Conservation (phyloP, 2,329 filamentous ascomycete genomes). For the Trichoderma sp. region DNA sequence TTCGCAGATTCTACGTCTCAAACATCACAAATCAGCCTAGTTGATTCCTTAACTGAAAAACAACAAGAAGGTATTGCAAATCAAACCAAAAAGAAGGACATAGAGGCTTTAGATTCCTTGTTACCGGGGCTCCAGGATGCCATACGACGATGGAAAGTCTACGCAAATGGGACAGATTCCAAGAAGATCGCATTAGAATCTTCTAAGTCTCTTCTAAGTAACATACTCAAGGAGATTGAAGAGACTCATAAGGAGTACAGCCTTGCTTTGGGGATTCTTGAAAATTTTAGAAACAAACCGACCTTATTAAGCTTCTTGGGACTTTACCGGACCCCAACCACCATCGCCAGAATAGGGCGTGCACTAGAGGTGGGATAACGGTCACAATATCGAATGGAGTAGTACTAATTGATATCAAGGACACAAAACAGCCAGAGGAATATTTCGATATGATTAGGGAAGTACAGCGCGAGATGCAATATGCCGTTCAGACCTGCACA, state of each 20-base stretch:
- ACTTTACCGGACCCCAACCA: too few species aligned
- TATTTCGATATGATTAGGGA: not conserved
- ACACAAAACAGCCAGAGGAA: not conserved
- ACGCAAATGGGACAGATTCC: not conserved
- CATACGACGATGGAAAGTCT: not conserved
- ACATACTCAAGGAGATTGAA: too few species aligned
- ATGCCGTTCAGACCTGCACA: not conserved
- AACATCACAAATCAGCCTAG: not conserved
- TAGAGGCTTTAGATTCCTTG: not conserved
- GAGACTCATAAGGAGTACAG: too few species aligned
- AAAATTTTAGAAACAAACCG: too few species aligned
- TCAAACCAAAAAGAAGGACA: not conserved
- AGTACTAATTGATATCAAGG: not conserved
- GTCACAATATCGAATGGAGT: not conserved
- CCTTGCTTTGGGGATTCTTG: too few species aligned
- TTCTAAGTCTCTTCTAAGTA: too few species aligned
- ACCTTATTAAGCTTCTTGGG: too few species aligned
- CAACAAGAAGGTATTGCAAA: not conserved
- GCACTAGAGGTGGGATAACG: not conserved
- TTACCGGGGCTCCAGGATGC: not conserved
- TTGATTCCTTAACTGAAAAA: not conserved
- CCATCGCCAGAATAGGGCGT: too few species aligned
- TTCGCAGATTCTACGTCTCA: not conserved
- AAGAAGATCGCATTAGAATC: too few species aligned
- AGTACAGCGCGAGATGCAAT: not conserved